phyloP scores from a whole-genome alignment of 1,284 basidiomycete species.

The Sphagnurus paluster region DNA sequence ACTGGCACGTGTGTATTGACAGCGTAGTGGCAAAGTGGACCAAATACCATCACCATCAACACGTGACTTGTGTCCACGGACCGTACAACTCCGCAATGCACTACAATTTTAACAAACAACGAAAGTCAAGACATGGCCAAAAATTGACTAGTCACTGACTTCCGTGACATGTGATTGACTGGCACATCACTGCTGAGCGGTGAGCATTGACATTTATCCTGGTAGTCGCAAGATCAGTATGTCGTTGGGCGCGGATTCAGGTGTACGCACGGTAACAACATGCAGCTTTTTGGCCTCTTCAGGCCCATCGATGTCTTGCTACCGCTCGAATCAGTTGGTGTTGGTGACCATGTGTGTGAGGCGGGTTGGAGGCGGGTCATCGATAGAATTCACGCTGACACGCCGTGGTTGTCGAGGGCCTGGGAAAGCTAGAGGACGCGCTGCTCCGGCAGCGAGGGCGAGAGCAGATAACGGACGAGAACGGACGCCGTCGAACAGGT shows the following conservation, averaged over 20 bases:
- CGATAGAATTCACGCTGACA: constrained; percentile 19
- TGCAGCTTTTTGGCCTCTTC: constrained; percentile 23
- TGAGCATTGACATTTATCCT: constrained; percentile 70
- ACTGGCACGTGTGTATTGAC: too few relatives aligned
- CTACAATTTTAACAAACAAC: too few relatives aligned
- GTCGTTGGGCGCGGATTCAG: not conserved
- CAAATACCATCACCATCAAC: too few relatives aligned
- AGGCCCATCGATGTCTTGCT: constrained; percentile 33
- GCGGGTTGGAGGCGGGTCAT: constrained; percentile 31
- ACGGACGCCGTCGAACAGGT: constrained; percentile 27
- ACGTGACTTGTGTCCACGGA: too few relatives aligned
- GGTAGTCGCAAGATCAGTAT: constrained; percentile 7
- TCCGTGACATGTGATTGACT: too few relatives aligned
- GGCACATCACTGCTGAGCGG: too few relatives aligned
- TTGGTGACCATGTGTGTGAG: constrained; percentile 51
- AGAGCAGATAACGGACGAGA: constrained; percentile 30
- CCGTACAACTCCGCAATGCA: too few relatives aligned
- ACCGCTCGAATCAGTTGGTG: constrained; percentile 55
- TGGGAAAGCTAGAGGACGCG: constrained; percentile 28
- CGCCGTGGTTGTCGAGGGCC: constrained; percentile 25
- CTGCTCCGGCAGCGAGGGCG: constrained; percentile 26
- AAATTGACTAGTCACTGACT: too few relatives aligned
- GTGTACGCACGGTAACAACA: constrained; percentile 46
- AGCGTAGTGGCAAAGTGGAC: too few relatives aligned
- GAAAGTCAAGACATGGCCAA: too few relatives aligned